Evolutionary conservation across 2,329 filamentous ascomycete species (phyloP), one percentile per base, ranked within the genome.

Genomic region (Fusarium metavorans): DNA sequence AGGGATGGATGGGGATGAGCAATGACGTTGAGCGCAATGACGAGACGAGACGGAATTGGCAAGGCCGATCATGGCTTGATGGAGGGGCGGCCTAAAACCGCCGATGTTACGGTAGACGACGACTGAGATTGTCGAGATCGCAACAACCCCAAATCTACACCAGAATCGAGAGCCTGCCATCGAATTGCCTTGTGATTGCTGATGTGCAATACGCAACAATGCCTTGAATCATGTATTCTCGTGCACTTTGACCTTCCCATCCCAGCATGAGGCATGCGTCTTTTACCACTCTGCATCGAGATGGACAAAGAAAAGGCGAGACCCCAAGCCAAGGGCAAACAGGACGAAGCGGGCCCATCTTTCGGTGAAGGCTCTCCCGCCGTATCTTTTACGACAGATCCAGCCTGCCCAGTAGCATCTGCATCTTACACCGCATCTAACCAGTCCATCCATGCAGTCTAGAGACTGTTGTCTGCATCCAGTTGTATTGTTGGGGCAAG

Each of bases 1-100:
- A 30, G 27, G 23, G 41, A 45, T 45, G 43, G 43, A 41, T 41
- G 57, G 69, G 61, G 54, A 67, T 43, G 45, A 43, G 41, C 65
- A 61, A 75, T 75, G 69, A 70, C 63, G 72, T 73, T 73, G 63
- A 70, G 50, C 56, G 57, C 35, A 60, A 70, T 75, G 69, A 73
- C 72, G 66, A 71, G 45, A 57, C 59, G 62, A 41, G 57, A 61
- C 18, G 52, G 41, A 35, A 45, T 48, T 41, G 39, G 52, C 18
- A 34, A 63, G 54, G 64, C 30, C 32, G 27, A 56, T 48, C 52
- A 57, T 56, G 61, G 60, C 62, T 57, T 64, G 71, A 68, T 54
- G 48, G 72, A 66, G 58, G 48, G 65, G 65, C 27, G 23, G 54
- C 48, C 63, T 52, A 72, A 68, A 58, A 52, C 54, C 25, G 41